Evolutionary conservation across 306 rosid genomes (phyloP).

Genomic region (Trifolium subterraneum): DNA sequence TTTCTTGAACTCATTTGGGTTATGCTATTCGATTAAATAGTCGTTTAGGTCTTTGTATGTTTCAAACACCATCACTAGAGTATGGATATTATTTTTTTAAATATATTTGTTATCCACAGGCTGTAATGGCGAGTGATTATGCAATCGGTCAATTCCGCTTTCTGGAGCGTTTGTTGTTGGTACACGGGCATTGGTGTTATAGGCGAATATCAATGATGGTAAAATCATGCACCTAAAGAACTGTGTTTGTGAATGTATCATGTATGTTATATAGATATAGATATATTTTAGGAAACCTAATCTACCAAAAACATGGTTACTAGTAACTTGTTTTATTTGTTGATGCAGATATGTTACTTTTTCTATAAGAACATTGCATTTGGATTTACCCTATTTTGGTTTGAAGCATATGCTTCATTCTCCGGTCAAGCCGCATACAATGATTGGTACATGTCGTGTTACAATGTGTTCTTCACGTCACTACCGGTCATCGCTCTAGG

Average conservation of each 20-base stretch:
- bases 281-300: conserved; percentile 14
- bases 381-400: conserved; percentile 92
- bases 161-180: conserved; percentile 84
- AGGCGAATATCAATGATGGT: conserved; percentile 93
- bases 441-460: conserved; percentile 94
- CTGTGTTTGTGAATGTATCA: conserved; percentile 19
- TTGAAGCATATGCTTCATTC: conserved; percentile 83
- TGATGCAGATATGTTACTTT: conserved; percentile 91
- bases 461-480: conserved; percentile 94
- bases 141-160: conserved; percentile 78
- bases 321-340: conserved; percentile 28
- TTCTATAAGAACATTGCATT: conserved; percentile 91
- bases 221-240: conserved; percentile 40
- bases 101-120: conserved; percentile 53
- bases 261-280: neutral
- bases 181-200: conserved; percentile 96
- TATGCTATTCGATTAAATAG: neutral
- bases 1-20: conserved; percentile 26
- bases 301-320: neutral
- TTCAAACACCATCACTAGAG: neutral
- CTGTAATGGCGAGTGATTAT: conserved; percentile 96
- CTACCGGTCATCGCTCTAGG: conserved; percentile 91
- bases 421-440: conserved; percentile 85
- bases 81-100: neutral
- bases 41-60: neutral